phyloP scores from a whole-genome alignment of 2,329 filamentous ascomycete genomes.

The Calonectria leucothoes region DNA sequence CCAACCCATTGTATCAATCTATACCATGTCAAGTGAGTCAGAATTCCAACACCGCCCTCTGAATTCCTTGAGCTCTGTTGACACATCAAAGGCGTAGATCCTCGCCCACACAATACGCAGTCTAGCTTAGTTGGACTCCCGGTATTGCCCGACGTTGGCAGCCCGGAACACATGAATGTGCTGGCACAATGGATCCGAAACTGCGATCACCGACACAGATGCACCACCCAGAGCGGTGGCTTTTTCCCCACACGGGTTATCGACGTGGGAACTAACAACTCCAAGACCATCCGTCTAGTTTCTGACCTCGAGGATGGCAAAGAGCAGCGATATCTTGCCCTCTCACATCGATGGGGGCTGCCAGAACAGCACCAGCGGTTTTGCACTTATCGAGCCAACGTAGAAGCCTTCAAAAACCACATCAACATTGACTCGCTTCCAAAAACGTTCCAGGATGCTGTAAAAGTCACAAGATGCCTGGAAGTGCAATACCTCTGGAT shows the following conservation, averaged over 20 bases:
- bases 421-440: not conserved
- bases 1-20: not conserved
- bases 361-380: not conserved
- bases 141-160: not conserved
- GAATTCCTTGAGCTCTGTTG: too few species aligned
- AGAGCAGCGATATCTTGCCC: not conserved
- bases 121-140: not conserved
- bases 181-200: not conserved
- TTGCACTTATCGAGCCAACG: not conserved
- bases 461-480: not conserved
- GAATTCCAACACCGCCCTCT: too few species aligned
- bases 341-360: not conserved
- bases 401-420: not conserved
- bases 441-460: not conserved
- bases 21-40: not conserved
- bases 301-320: not conserved
- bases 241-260: not conserved
- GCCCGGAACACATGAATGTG: not conserved
- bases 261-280: not conserved
- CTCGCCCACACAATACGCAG: not conserved
- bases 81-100: not conserved
- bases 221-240: not conserved
- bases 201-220: not conserved
- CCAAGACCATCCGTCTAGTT: not conserved
- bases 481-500: conserved; percentile 1